Evolutionary conservation across 768 basidiomycete genomes (phyloP).

Genomic region (Suillus bovinus): DNA sequence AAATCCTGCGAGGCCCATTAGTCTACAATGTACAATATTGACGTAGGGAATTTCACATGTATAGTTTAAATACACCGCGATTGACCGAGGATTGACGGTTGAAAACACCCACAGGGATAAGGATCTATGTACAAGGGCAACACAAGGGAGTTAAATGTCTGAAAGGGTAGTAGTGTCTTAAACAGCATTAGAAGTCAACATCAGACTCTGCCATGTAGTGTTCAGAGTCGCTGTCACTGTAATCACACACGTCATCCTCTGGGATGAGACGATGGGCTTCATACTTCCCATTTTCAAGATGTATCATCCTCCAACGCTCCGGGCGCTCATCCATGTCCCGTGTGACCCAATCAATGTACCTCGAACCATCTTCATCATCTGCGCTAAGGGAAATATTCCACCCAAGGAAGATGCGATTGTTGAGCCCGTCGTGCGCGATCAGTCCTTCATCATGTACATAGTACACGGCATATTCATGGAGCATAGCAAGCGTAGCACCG

Average conservation of each 20-base stretch:
- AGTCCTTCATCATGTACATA: slow-evolving; percentile 60
- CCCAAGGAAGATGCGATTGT: slow-evolving; percentile 58
- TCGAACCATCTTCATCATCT: slow-evolving; percentile 41
- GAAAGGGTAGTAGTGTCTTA: neutral
- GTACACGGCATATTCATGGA: slow-evolving; percentile 51
- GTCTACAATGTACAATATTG: no score
- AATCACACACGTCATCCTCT: slow-evolving; percentile 35
- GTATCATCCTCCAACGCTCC: slow-evolving; percentile 44
- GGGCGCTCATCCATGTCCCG: slow-evolving; percentile 41
- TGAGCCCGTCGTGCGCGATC: slow-evolving; percentile 41
- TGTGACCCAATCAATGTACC: slow-evolving; percentile 41
- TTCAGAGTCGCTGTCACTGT: slow-evolving; percentile 41
- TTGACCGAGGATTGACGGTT: neutral
- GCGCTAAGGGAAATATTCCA: slow-evolving; percentile 61
- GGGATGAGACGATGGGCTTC: slow-evolving; percentile 44
- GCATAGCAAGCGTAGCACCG: slow-evolving; percentile 60
- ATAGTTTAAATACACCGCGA: neutral
- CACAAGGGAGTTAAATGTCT: neutral
- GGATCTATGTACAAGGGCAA: neutral
- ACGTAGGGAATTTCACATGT: neutral
- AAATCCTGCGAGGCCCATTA: no score
- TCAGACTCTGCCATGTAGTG: slow-evolving; percentile 31
- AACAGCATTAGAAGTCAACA: neutral
- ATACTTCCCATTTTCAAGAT: slow-evolving; percentile 39
- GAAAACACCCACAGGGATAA: neutral